Evolutionary conservation across 148 eudicot genomes (phyloP).

Genomic region (Euryodendron excelsum): DNA sequence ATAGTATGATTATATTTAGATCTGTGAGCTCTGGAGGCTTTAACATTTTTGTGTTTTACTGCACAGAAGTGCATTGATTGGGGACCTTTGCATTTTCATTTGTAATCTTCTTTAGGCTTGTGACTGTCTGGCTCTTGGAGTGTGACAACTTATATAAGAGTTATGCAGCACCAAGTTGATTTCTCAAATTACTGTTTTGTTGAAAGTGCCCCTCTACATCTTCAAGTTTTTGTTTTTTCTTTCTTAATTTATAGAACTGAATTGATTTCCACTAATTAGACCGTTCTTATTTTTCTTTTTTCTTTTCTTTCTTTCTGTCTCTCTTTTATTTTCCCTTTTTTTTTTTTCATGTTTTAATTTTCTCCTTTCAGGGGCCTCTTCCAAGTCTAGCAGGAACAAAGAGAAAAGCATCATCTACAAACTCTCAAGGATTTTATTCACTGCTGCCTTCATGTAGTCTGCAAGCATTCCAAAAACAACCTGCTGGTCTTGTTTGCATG

Average conservation of each 20-base stretch:
- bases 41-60: neutral
- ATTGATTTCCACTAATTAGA: neutral
- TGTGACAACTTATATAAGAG: neutral
- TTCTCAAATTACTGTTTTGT: neutral
- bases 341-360: neutral
- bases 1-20: conserved; percentile 3
- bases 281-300: neutral
- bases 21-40: neutral
- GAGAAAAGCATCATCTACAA: conserved; percentile 22
- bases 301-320: neutral
- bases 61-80: neutral
- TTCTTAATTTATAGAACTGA: neutral
- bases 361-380: conserved; percentile 22
- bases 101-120: neutral
- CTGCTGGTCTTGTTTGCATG: conserved; percentile 31
- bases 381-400: conserved; percentile 19
- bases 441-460: conserved; percentile 10
- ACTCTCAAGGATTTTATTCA: conserved; percentile 7
- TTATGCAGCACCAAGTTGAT: conserved; percentile 1
- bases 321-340: too few relatives aligned
- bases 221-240: neutral
- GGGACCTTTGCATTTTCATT: neutral
- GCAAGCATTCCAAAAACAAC: conserved; percentile 20
- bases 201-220: neutral
- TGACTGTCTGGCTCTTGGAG: neutral